Evolutionary conservation across 345 rosid genomes (phyloP).

Genomic region (Nephelium lappaceum): DNA sequence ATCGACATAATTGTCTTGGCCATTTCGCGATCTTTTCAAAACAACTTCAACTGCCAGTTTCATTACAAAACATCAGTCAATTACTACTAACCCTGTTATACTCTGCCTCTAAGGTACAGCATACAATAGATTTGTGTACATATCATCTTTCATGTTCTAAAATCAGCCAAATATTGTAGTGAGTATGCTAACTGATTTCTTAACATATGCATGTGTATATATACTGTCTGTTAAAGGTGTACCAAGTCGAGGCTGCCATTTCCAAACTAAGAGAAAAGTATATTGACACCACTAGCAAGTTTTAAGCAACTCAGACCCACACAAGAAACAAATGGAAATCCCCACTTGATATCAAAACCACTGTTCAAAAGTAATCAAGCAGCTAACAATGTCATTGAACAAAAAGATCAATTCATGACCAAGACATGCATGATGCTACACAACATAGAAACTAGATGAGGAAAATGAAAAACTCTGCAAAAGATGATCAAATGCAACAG

Average conservation of each 20-base stretch:
- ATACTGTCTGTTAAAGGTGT: too few species aligned
- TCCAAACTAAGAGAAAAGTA: neutral
- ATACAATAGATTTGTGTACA: too few species aligned
- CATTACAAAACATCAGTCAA: neutral
- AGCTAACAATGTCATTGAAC: neutral
- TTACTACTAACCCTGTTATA: neutral
- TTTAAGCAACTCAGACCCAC: neutral
- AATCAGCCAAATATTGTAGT: too few species aligned
- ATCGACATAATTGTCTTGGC: conserved; percentile 39
- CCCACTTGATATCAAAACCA: neutral
- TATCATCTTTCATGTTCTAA: too few species aligned
- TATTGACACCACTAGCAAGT: neutral
- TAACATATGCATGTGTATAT: too few species aligned
- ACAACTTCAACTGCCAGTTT: conserved; percentile 4
- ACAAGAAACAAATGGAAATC: neutral
- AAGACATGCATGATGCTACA: too few species aligned
- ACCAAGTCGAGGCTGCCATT: too few species aligned
- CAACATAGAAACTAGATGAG: too few species aligned
- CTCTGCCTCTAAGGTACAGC: too few species aligned
- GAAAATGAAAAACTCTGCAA: too few species aligned
- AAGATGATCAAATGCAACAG: neutral
- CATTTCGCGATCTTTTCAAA: conserved; percentile 19
- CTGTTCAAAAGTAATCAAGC: neutral
- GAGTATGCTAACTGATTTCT: too few species aligned
- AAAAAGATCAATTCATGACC: neutral